Conservation (phyloP, 1,139 yeast species). For the Candida glucosophila region DNA sequence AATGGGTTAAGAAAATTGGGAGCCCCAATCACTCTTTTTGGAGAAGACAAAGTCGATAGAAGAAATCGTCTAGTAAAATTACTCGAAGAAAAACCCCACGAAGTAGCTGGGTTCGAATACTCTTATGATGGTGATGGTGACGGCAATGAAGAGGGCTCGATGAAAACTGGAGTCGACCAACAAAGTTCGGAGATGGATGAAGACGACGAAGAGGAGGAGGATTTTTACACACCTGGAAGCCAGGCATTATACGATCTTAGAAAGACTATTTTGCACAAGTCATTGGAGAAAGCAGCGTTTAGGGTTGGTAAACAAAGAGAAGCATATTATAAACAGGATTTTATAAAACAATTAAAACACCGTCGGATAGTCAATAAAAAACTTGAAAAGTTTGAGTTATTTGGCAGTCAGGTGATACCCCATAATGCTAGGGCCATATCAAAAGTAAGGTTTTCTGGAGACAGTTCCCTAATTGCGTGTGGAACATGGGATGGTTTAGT, state of each 20-base stretch:
- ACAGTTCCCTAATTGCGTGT: constrained; percentile 36
- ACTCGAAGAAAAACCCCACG: constrained; percentile 10
- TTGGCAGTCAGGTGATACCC: constrained; percentile 63
- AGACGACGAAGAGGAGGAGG: constrained; percentile 56
- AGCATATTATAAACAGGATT: constrained; percentile 13
- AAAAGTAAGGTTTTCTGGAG: constrained; percentile 36
- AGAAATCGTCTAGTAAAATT: constrained; percentile 42
- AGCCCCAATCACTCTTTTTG: constrained; percentile 52
- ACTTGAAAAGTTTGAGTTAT: constrained; percentile 34
- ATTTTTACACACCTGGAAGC: constrained; percentile 77
- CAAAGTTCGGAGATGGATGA: constrained; percentile 16
- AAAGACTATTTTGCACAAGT: constrained; percentile 37
- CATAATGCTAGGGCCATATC: constrained; percentile 62
- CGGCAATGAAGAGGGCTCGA: constrained; percentile 8
- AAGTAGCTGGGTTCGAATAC: neutral
- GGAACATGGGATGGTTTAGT: constrained; percentile 86
- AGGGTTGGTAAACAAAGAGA: constrained; percentile 27
- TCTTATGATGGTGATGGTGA: constrained; percentile 5
- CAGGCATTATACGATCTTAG: constrained; percentile 50
- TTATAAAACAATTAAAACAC: constrained; percentile 22
- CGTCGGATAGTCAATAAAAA: constrained; percentile 38
- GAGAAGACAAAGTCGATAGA: constrained; percentile 56
- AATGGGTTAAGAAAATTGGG: constrained; percentile 37
- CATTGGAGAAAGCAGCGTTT: constrained; percentile 36
- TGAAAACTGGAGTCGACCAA: constrained; percentile 10